These are phyloP conservation scores for Carex scoparia DNA, from an alignment of 176 grass and related monocot genomes.

Conservation along the genomic window DNA sequence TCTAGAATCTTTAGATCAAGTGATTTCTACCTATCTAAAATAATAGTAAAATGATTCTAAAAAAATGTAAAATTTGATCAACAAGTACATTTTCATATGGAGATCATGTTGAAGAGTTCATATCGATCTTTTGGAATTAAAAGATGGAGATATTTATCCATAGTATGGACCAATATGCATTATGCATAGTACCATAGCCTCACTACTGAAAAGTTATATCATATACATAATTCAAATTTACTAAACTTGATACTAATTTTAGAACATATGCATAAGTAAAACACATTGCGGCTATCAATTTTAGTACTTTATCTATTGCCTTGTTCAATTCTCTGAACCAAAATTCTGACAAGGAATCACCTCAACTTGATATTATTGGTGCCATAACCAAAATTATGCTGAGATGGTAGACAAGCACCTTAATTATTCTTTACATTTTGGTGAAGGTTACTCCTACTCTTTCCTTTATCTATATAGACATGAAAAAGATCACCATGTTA, in stretches of 20 bases:
- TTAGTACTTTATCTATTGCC: neutral
- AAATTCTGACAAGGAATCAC: neutral
- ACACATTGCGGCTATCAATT: too few relatives aligned
- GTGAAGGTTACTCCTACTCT: neutral
- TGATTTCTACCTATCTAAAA: too few relatives aligned
- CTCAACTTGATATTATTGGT: neutral
- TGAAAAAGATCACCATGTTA: neutral
- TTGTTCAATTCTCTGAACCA: neutral
- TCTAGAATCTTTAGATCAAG: too few relatives aligned
- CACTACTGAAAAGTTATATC: neutral
- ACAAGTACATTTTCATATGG: too few relatives aligned
- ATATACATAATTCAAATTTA: neutral
- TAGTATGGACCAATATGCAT: too few relatives aligned
- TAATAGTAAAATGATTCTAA: too few relatives aligned
- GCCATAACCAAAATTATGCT: neutral
- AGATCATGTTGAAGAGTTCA: too few relatives aligned
- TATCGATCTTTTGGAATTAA: too few relatives aligned
- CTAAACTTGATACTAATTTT: too few relatives aligned
- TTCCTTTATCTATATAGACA: neutral
- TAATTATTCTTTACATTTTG: neutral
- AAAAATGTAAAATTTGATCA: too few relatives aligned
- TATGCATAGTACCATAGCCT: neutral
- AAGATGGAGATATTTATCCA: too few relatives aligned
- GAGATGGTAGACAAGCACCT: neutral
- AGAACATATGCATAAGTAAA: too few relatives aligned